A percentile compares a stretch with the other conserved stretches of the same genome.
Conservation (phyloP, 2,329 filamentous ascomycete species). For the Claviceps citrina region DNA sequence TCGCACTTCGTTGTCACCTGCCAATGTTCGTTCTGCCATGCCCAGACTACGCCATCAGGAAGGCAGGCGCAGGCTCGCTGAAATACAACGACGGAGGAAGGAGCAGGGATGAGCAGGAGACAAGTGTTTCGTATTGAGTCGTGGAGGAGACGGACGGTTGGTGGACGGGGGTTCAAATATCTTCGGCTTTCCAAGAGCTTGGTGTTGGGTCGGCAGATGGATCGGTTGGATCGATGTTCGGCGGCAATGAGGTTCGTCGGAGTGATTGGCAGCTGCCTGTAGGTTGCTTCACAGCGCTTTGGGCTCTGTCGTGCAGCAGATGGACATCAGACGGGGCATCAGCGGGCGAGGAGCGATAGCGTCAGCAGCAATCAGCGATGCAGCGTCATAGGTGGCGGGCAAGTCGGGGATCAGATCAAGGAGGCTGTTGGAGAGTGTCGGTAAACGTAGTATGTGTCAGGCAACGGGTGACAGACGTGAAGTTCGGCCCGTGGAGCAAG, state of each 20-base stretch:
- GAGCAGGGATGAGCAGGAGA: background rate
- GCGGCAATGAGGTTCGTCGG: background rate
- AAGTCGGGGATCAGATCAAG: background rate
- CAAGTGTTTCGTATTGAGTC: background rate
- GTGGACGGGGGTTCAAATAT: background rate
- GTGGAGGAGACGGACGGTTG: background rate
- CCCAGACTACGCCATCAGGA: conserved; percentile 49
- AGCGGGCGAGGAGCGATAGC: background rate
- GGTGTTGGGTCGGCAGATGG: conserved; percentile 3
- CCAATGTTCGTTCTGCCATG: conserved; percentile 49
- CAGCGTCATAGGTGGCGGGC: background rate
- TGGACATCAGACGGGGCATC: background rate
- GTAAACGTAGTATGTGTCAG: background rate
- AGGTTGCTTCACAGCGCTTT: background rate
- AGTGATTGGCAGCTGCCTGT: background rate
- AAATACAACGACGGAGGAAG: conserved; percentile 7
- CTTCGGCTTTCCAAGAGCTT: background rate
- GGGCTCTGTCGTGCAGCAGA: background rate
- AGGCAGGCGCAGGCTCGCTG: conserved; percentile 21
- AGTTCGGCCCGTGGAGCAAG: background rate
- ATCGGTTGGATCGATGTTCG: conserved; percentile 1
- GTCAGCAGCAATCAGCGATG: background rate
- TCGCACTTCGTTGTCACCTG: conserved; percentile 41
- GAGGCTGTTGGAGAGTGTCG: background rate
- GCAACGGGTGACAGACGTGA: conserved; percentile 4